Base-by-base conservation (phyloP, 441 rosid species). In the Iberis amara region DNA sequence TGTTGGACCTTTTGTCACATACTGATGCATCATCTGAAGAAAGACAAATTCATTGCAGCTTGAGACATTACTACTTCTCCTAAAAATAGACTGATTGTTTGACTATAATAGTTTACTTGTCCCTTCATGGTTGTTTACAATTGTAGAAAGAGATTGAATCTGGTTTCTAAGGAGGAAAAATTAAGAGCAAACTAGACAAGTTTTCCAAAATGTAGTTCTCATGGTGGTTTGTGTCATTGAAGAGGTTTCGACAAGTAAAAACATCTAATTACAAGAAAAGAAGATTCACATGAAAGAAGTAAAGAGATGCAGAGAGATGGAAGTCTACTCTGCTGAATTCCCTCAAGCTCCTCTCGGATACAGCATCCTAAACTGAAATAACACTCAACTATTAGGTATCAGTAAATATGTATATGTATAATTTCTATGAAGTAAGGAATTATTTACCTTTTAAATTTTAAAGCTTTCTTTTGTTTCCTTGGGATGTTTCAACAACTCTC, bases 21-120 rank as follows among this genome's bases (percentile, higher is more conserved):
- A 82, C 68, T 73, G 79, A 24, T 74, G 77, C 48, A 43, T 82
- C 47, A 38, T 48, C n/a, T 81, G 77, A 82, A 54, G 32, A 39
- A 39, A 18, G 21, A 18, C 21, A 18, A 18, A 18, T 18, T 18
- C 1, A 18, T 18, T 18, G 21, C 21, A 18, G 21, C 21, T 18
- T 18, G 21, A 26, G 30, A 26, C 30, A 26, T 26, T 6, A 6
- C 30, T 14, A 24, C n/a, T 14, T 51, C 30, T 57, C 47, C 42
- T 50, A 54, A 50, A 37, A 12, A n/a, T 14, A 38, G 59, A 37
- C 46, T 45, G 36, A 14, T 57, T 38, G 10, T 47, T 37, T 7
- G 54, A 38, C 39, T 7, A 3, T 8, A 14, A 28, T 23, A 14
- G 26, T 51, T 37, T 30, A 44, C 30, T 26, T 38, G 30, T 39